Evolutionary conservation across 257 asterid genomes (phyloP).

Genomic region (Solanum raphanifolium): DNA sequence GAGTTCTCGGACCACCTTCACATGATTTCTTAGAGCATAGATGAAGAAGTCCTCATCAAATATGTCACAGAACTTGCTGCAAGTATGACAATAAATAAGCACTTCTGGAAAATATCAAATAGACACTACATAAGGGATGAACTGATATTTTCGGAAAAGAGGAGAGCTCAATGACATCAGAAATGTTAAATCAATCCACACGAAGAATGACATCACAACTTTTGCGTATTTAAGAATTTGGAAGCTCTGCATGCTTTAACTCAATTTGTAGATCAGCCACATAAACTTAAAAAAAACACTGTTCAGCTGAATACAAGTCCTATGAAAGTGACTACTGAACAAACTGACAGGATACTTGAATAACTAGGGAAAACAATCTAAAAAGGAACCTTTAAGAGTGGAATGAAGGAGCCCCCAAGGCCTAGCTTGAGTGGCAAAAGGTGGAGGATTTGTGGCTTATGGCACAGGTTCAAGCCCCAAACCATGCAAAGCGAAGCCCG

Average conservation of each 20-base stretch:
- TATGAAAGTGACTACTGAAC: background rate
- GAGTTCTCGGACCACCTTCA: conserved; percentile 62
- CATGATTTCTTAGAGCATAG: conserved; percentile 88
- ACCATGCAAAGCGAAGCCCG: background rate
- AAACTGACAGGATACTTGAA: background rate
- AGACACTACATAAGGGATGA: background rate
- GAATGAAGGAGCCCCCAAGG: background rate
- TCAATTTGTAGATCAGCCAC: background rate
- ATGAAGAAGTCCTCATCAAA: conserved; percentile 98
- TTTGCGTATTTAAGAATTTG: background rate
- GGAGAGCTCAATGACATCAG: background rate
- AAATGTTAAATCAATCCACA: background rate
- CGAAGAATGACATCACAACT: background rate
- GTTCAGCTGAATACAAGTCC: background rate
- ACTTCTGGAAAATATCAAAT: background rate
- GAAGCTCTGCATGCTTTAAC: background rate
- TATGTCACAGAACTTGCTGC: conserved; percentile 93
- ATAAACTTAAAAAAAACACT: background rate
- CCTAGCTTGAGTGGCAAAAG: background rate
- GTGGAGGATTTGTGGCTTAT: background rate
- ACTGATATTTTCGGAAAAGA: background rate
- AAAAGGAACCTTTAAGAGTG: background rate
- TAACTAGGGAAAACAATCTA: background rate
- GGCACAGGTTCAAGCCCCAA: background rate
- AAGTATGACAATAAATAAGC: conserved; percentile 5